phyloP scores from a whole-genome alignment of 768 basidiomycete species.

The Symmetrospora coprosmae region DNA sequence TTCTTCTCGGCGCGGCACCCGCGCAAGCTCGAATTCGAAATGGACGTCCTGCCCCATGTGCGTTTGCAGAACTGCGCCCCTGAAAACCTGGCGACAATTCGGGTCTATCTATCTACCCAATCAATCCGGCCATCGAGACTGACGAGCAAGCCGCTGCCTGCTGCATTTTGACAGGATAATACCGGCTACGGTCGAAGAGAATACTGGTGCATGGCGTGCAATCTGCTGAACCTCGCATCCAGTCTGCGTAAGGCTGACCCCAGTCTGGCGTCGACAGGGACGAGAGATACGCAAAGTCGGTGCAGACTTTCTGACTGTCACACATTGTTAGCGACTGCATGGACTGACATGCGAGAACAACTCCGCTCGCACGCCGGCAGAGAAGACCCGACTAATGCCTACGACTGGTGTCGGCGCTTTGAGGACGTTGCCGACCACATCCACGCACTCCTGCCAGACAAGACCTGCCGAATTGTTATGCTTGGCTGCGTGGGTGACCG shows the following conservation, averaged over 20 bases:
- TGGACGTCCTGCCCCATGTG: too few species aligned
- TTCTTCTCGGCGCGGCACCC: too few species aligned
- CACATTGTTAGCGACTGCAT: neutral
- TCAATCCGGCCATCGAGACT: too few species aligned
- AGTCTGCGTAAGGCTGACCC: neutral
- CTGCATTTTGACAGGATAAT: too few species aligned
- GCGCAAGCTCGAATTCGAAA: too few species aligned
- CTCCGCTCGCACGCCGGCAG: too few species aligned
- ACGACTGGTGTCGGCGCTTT: slow-evolving; percentile 12
- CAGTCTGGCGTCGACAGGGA: neutral
- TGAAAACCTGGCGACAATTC: too few species aligned
- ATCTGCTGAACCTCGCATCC: neutral
- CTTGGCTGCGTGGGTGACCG: slow-evolving; percentile 2
- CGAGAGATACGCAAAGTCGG: slow-evolving; percentile 13
- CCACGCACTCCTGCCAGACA: neutral
- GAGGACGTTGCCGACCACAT: slow-evolving; percentile 4
- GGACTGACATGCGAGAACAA: too few species aligned
- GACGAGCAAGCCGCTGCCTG: too few species aligned
- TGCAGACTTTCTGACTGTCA: neutral
- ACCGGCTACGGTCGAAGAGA: slow-evolving; percentile 7
- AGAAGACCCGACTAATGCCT: neutral
- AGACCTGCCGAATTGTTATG: neutral
- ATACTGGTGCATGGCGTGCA: neutral
- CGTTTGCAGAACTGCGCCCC: too few species aligned
- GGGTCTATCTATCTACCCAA: too few species aligned